Conservation (phyloP, 31 red algal species). For the Asparagopsis taxiformis region DNA sequence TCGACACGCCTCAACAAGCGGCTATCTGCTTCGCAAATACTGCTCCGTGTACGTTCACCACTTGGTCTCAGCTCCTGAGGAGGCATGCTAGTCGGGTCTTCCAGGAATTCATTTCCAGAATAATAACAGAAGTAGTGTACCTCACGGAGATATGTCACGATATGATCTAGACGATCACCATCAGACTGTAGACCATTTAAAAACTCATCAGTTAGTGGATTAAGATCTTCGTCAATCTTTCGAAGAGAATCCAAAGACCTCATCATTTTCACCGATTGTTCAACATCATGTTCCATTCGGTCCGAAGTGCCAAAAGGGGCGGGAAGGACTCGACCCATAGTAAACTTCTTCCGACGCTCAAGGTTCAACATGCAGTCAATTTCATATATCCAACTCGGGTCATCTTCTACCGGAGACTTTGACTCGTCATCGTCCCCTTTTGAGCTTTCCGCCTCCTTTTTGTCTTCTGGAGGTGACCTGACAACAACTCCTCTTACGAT, state of each 20-base stretch:
- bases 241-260: constrained; percentile 43
- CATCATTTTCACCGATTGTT: constrained; percentile 51
- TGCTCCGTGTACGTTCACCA: background rate
- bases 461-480: background rate
- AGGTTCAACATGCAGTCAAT: constrained; percentile 56
- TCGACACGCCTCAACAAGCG: constrained; percentile 59
- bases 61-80: constrained; percentile 32
- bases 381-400: constrained; percentile 5
- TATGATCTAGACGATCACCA: constrained; percentile 44
- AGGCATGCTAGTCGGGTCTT: constrained; percentile 68
- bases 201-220: constrained; percentile 67
- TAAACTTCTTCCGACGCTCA: constrained; percentile 26
- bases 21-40: constrained; percentile 22
- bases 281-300: constrained; percentile 52
- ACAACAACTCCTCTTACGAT: constrained; percentile 23
- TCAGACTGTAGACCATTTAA: constrained; percentile 17
- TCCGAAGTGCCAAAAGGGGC: constrained; percentile 20
- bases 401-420: background rate
- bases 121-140: constrained; percentile 75
- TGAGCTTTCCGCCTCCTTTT: background rate
- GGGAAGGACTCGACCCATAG: constrained; percentile 31
- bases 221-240: constrained; percentile 8
- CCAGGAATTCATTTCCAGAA: constrained; percentile 75
- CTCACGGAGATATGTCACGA: constrained; percentile 50
- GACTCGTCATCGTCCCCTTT: background rate